Base-by-base conservation (phyloP, 2,329 filamentous ascomycete species). In the Trichoderma sp. region DNA sequence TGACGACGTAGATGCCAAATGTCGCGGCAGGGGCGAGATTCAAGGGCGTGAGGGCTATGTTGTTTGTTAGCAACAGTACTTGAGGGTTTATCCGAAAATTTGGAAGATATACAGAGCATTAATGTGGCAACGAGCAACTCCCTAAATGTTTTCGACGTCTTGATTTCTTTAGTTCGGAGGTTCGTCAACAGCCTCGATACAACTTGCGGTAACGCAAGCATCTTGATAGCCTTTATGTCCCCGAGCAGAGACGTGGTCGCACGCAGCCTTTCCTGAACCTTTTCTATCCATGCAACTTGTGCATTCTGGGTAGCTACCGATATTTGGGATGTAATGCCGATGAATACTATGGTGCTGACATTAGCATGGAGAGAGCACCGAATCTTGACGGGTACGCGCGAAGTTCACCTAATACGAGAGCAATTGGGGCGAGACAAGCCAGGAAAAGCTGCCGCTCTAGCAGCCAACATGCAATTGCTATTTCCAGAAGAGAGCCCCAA, bases 191-290 rank as follows among this genome's bases (percentile, higher is more conserved):
- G 76, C 1, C 70, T 73, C 1, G 74, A 74, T 34, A 81, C 75
- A 1, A 77, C 71, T 1, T 71, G 63, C 0, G 76, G 65, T 0
- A 82, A 74, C 0, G 82, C 83, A 14, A 82, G 79, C 79, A 85
- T 85, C 74, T 85, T 86, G 26, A 86, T 79, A 30, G 82, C 80
- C 73, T 84, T 84, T 78, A 86, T 84, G 3, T 83, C 80, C n/a
- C 78, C 78, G 0, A 86, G 79, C 77, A 84, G 80, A 4, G 77
- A 77, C 1, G 80, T 77, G 0, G 84, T 86, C 4, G 82, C 77
- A 6, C 80, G 78, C 5, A 86, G 80, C 6, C 84, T 82, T 51
- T 80, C 78, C 74, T 86, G 81, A 14, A 86, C 82, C 30, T 78
- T 80, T 62, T 83, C 81, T 39, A 84, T 81, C 84, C 84, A 86